Evolutionary conservation across 73 alveolate genomes (phyloP).

Genomic region (Tetrahymena thermophila): DNA sequence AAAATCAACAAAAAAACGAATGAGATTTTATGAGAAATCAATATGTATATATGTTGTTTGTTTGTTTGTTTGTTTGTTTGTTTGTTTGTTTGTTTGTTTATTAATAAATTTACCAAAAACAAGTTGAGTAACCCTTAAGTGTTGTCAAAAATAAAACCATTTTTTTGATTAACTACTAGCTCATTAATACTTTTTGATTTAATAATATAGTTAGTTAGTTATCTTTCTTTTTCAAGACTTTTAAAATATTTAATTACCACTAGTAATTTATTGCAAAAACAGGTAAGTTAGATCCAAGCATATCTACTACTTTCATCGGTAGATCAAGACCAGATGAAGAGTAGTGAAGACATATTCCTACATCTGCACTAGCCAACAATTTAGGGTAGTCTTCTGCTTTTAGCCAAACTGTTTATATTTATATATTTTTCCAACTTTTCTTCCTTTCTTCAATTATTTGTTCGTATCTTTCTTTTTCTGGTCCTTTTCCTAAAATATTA

Average conservation of each 20-base stretch:
- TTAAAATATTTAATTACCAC: not conserved
- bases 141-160: slow-evolving; percentile 6
- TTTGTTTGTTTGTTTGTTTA: too few species aligned
- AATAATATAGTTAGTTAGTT: not conserved
- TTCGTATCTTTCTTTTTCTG: slow-evolving; percentile 2
- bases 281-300: slow-evolving; percentile 87
- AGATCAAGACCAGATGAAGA: slow-evolving; percentile 72
- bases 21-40: not conserved
- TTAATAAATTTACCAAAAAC: not conserved
- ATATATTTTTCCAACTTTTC: slow-evolving; percentile 20
- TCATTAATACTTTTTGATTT: not conserved
- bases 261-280: slow-evolving; percentile 47
- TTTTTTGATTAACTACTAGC: not conserved
- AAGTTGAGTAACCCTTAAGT: not conserved
- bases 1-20: not conserved
- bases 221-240: not conserved
- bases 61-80: too few species aligned
- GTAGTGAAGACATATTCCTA: slow-evolving; percentile 69
- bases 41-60: too few species aligned
- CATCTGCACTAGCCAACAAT: slow-evolving; percentile 59
- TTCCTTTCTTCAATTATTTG: slow-evolving; percentile 39
- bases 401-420: slow-evolving; percentile 52
- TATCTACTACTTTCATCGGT: slow-evolving; percentile 98
- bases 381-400: slow-evolving; percentile 69
- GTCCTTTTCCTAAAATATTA: not conserved